Conservation (phyloP, 805 yeast species). For the Vanderwaltozyma tropicalis region DNA sequence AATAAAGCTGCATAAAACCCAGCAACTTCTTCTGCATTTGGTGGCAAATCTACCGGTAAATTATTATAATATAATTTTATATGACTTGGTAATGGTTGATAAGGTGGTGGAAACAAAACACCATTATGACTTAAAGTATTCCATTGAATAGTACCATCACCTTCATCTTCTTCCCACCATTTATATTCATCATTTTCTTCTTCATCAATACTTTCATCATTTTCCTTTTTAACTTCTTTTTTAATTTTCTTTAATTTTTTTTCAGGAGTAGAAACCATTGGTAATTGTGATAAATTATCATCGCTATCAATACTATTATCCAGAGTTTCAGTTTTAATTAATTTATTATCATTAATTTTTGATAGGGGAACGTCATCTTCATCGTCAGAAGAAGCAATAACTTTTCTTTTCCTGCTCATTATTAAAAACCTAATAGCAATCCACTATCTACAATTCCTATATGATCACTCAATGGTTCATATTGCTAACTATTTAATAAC, state of each 20-base stretch:
- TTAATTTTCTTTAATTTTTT: neutral
- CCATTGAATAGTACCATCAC: slow-evolving; percentile 78
- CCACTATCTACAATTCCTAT: too few species aligned
- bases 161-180: slow-evolving; percentile 69
- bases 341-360: too few species aligned
- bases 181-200: slow-evolving; percentile 48
- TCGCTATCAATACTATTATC: neutral
- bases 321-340: too few species aligned
- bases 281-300: neutral
- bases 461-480: too few species aligned
- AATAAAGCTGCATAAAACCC: slow-evolving; percentile 87
- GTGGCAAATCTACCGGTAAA: slow-evolving; percentile 62
- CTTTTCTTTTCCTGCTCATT: too few species aligned
- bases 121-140: slow-evolving; percentile 78
- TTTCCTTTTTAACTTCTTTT: neutral
- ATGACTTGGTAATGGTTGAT: slow-evolving; percentile 71
- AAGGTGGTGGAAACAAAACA: slow-evolving; percentile 86
- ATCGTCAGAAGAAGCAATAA: too few species aligned
- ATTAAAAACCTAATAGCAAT: too few species aligned
- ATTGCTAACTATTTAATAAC: too few species aligned
- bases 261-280: neutral
- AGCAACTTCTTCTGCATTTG: slow-evolving; percentile 90
- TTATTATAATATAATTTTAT: slow-evolving; percentile 72
- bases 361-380: too few species aligned
- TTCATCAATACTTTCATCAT: slow-evolving; percentile 2